Base-by-base conservation (phyloP, 2,329 filamentous ascomycete species). In the Aspergillus ustus region DNA sequence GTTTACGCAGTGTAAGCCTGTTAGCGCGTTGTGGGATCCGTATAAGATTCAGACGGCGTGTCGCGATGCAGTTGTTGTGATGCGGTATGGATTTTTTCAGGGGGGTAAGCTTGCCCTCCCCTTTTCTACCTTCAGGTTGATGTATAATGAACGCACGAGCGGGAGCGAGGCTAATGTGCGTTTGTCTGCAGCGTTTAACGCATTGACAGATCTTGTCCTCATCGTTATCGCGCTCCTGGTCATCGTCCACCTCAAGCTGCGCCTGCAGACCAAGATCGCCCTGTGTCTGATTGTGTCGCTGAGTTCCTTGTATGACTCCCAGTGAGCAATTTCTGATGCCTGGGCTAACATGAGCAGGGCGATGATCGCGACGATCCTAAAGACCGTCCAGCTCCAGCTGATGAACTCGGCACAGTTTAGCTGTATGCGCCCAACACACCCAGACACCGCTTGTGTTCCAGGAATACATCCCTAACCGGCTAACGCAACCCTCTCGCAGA, bases 41-140 rank as follows among this genome's bases (percentile, higher is more conserved):
- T 3, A 44, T 1, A 7, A 13, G 1, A 1, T 55, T 9, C n/a
- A 20, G 2, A 3, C 15, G 2, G 2, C 46, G 8, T 60, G 58
- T 22, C 34, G 44, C 4, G 25, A 45, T 2, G 44, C 44, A 2
- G 9, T 44, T 1, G 31, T 50, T 3, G 51, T 60, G 1, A 44
- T 44, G 45, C 31, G 37, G 3, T 60, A 29, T 17, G 58, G 58
- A 7, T 60, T 55, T 34, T 60, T 60, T 7, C 58, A 60, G 37
- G 58, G 58, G 5, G 58, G 58, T 60, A 45, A 11, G 53, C 8
- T 40, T 2, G 9, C 19, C 7, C 17, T n/a, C 19, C 7, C 17
- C 4, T 6, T 6, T 9, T 20, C 17, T 43, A 15, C 2, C 20
- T 44, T 9, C 6, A 48, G 15, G n/a, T 15, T 8, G 20, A 8